Evolutionary conservation across 1,284 basidiomycete species (phyloP), one percentile per base, ranked within the genome.

Genomic region (Heliocybe sulcata): DNA sequence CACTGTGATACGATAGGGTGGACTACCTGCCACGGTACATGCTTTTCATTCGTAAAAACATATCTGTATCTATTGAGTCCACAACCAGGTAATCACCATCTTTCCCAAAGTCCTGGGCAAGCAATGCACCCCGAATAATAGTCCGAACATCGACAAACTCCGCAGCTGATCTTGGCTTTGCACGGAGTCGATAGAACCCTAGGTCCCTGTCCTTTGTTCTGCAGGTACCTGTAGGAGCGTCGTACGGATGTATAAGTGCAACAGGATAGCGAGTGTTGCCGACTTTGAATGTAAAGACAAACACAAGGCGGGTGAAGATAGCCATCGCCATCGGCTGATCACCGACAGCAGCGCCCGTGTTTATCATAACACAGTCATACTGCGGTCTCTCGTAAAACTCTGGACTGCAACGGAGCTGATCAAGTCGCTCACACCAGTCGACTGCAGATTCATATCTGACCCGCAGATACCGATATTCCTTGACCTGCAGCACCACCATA

Each of bases 391-490:
- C 56, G 42, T 66, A 59, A 54, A 69, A 71, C 0, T 0, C 14
- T 1, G 65, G 64, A 29, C 45, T 63, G 51, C 67, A 69, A n/a
- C 59, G 57, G 2, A 68, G 57, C 48, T 61, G 61, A 45, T 71
- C 65, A 0, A 51, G 58, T 8, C 20, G 20, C 27, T 56, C 33
- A 9, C 53, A 16, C 67, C 67, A 68, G 33, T 66, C 60, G 0
- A 67, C 67, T 23, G 59, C 52, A 2, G 66, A 69, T 55, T 65
- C 58, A 45, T 63, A 70, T 48, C 59, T 54, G 10, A 68, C 56
- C 22, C 62, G 60, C 9, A 69, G 11, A 45, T 58, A 64, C 2
- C 42, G 23, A 52, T 61, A 61, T 26, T 58, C 58, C 6, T 42
- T 56, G 29, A 60, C 56, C 50, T 57, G 29, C 4, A 31, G 19